These are phyloP conservation scores for Kurtzmaniella natalensis DNA, from an alignment of 1,139 yeast genomes.

Conservation along the genomic window DNA sequence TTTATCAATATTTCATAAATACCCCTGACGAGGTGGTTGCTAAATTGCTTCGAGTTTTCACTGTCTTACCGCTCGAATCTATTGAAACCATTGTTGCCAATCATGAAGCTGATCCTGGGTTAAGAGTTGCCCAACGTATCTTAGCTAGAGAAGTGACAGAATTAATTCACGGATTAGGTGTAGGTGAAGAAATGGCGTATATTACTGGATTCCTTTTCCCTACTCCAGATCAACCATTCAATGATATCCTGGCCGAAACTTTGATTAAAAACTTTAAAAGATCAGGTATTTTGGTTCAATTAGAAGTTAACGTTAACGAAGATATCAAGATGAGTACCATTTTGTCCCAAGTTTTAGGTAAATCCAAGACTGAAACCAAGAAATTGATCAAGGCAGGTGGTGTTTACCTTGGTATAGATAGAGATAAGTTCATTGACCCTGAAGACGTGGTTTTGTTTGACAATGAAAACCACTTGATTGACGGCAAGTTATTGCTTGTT, in stretches of 20 bases:
- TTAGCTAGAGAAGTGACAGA: constrained; percentile 86
- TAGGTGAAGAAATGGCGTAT: constrained; percentile 61
- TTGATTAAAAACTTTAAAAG: constrained; percentile 55
- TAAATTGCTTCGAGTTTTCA: constrained; percentile 67
- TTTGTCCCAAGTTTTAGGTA: constrained; percentile 33
- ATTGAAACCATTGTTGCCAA: constrained; percentile 48
- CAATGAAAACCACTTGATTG: constrained; percentile 48
- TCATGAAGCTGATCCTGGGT: constrained; percentile 58
- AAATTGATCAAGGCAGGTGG: constrained; percentile 70
- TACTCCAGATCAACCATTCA: constrained; percentile 46
- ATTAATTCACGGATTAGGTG: constrained; percentile 78
- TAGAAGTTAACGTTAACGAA: constrained; percentile 21
- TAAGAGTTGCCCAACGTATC: constrained; percentile 66
- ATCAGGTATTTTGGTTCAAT: constrained; percentile 54
- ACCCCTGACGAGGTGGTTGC: constrained; percentile 75
- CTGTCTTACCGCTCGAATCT: constrained; percentile 62
- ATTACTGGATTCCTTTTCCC: constrained; percentile 68
- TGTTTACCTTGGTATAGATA: constrained; percentile 60
- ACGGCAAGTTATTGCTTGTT: constrained; percentile 56
- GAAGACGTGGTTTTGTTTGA: constrained; percentile 47
- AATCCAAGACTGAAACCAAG: constrained; percentile 50
- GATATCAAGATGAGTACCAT: constrained; percentile 41
- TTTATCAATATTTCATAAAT: constrained; percentile 83
- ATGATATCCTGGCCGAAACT: constrained; percentile 47
- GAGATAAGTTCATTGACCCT: constrained; percentile 50